Evolutionary conservation across 108 stramenopile genomes (phyloP), one percentile per base, ranked within the genome.

Genomic region (Cyclostephanos invisitatus): DNA sequence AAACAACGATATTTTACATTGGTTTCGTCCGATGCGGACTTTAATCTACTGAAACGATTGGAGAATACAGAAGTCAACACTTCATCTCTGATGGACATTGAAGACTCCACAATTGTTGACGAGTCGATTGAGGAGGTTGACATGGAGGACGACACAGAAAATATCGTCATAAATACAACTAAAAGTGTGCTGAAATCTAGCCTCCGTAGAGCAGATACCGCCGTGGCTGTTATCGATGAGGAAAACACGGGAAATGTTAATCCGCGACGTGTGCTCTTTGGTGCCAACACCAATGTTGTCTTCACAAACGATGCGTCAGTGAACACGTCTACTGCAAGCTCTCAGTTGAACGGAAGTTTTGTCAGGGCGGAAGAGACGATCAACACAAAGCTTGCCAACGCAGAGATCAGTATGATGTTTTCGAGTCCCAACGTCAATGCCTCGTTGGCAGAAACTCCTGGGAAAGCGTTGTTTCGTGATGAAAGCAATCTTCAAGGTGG

Each of bases 391-490:
- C 78, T 91, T 32, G 92, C 92, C 17, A 83, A 86, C 76, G 83
- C 75, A 25, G 92, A 94, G 64, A 63, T 94, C 18, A 90, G 89
- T 49, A 91, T 94, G 89, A 94, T 94, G 92, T 94, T 94, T 67
- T 89, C 87, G 15, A 91, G 90, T 77, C 92, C 92, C 8, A 81
- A 77, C 50, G 68, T 71, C 36, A 75, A 83, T 47, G 66, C 44
- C 0, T 75, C 74, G 12, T 68, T 70, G 61, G 60, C 58, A 18
- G 51, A 50, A 18, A 47, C 46, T 28, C 55, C 69, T 5, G 75
- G 68, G 50, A 42, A 22, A 11, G 28, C 20, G 2, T 29, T 32
- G 32, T 32, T 32, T 32, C 32, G 4, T 2, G 4, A 32, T 32
- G 32, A 32, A 32, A 32, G 2, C 32, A 32, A 32, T 32, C 32